Conservation (phyloP, 2,329 filamentous ascomycete genomes). For the Aspergillus sp. region DNA sequence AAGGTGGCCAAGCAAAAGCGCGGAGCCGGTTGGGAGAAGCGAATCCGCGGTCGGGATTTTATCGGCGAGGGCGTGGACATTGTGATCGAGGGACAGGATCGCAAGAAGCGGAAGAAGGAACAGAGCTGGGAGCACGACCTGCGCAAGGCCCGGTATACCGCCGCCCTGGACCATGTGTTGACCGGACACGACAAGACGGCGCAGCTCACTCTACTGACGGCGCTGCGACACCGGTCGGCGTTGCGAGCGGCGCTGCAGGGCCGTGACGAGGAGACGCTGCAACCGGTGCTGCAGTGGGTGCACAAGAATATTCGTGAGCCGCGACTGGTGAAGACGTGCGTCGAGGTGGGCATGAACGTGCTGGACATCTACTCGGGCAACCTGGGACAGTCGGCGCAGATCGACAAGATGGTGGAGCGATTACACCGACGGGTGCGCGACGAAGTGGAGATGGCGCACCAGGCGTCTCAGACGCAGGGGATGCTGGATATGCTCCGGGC, state of each 20-base stretch:
- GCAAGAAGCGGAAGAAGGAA: constrained; percentile 63
- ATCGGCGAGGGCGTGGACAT: constrained; percentile 84
- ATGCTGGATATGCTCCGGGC: constrained; percentile 76
- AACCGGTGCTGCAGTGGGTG: constrained; percentile 82
- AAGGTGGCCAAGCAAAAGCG: constrained; percentile 69
- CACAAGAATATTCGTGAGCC: constrained; percentile 79
- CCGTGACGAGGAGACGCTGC: constrained; percentile 76
- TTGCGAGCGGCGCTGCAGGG: constrained; percentile 76
- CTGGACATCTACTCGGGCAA: constrained; percentile 86
- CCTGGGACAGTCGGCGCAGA: constrained; percentile 68
- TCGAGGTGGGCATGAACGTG: constrained; percentile 78
- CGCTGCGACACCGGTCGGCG: constrained; percentile 83
- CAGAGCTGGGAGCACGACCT: constrained; percentile 79
- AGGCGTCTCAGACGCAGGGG: constrained; percentile 76
- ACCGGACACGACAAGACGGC: constrained; percentile 58
- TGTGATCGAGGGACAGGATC: constrained; percentile 70
- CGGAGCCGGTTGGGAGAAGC: constrained; percentile 61
- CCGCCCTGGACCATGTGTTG: constrained; percentile 78
- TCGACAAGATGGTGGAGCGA: constrained; percentile 68
- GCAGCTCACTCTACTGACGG: constrained; percentile 75
- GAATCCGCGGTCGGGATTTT: constrained; percentile 70
- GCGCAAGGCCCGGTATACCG: constrained; percentile 72
- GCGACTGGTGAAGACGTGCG: constrained; percentile 74
- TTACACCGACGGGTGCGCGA: constrained; percentile 69
- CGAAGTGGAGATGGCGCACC: constrained; percentile 80